Percentiles rank a stretch among this genome's conserved stretches.
These are phyloP conservation scores for Cladosporium sp. DNA, from an alignment of 2,329 filamentous ascomycete genomes.

Conservation along the genomic window DNA sequence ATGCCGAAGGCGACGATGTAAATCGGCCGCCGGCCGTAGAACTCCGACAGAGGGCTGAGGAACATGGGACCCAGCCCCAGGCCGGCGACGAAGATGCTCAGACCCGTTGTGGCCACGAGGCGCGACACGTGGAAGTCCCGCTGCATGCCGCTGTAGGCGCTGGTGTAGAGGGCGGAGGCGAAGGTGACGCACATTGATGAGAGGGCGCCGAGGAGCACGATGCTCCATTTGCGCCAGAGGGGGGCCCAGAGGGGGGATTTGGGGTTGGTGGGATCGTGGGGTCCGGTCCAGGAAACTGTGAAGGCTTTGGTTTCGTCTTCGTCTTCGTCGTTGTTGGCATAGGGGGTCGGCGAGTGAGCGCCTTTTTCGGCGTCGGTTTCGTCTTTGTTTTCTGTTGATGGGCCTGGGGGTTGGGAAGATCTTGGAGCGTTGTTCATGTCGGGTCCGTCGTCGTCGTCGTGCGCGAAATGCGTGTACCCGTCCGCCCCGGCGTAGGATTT, in stretches of 20 bases:
- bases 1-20: constrained; percentile 63
- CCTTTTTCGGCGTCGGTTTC: background rate
- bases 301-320: constrained; percentile 36
- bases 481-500: constrained; percentile 26
- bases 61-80: constrained; percentile 57
- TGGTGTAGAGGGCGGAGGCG: constrained; percentile 51
- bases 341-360: no score
- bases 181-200: constrained; percentile 31
- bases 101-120: constrained; percentile 71
- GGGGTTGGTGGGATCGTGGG: constrained; percentile 70
- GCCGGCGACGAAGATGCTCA: constrained; percentile 78
- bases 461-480: constrained; percentile 25
- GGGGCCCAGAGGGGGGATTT: constrained; percentile 54
- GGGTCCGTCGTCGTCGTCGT: constrained; percentile 16
- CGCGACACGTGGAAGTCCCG: constrained; percentile 68
- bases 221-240: constrained; percentile 68
- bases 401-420: background rate
- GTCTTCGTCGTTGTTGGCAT: no score
- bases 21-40: constrained; percentile 63
- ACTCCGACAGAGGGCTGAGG: constrained; percentile 61
- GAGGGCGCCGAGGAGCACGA: constrained; percentile 68
- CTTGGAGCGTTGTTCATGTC: background rate
- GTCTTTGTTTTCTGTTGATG: background rate
- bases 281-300: constrained; percentile 71
- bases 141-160: constrained; percentile 42